Percentiles rank a stretch among this genome's conserved stretches.
phyloP scores from a whole-genome alignment of 164 flowering plant genomes.

The Euptelea pleiosperma region DNA sequence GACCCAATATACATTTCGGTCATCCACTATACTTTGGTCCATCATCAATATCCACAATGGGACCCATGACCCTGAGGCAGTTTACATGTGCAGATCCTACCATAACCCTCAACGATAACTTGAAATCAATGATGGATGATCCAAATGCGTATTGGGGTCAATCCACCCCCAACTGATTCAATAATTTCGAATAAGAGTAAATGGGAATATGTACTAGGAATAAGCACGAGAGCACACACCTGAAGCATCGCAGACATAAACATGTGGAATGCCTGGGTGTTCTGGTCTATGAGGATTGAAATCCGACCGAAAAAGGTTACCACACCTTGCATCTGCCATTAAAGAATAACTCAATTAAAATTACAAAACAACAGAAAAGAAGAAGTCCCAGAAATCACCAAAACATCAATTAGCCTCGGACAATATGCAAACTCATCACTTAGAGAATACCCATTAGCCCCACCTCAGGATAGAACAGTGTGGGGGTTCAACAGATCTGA shows the following conservation, averaged over 20 bases:
- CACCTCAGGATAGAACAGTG: too few relatives aligned
- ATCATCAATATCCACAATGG: too few relatives aligned
- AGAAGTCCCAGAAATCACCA: background rate
- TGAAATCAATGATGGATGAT: too few relatives aligned
- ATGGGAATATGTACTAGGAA: background rate
- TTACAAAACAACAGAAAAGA: background rate
- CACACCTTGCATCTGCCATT: constrained; percentile 84
- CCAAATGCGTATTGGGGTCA: background rate
- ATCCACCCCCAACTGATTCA: background rate
- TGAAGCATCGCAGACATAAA: constrained; percentile 93
- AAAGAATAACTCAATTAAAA: background rate
- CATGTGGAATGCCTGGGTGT: constrained; percentile 94
- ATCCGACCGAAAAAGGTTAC: constrained; percentile 82
- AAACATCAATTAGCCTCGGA: too few relatives aligned
- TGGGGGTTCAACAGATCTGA: too few relatives aligned
- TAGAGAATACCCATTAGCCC: too few relatives aligned
- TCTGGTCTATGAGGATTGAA: constrained; percentile 78
- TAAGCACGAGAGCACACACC: constrained; percentile 33
- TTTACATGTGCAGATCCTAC: too few relatives aligned
- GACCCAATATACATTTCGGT: too few relatives aligned
- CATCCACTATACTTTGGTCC: too few relatives aligned
- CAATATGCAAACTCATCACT: too few relatives aligned
- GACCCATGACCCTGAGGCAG: too few relatives aligned
- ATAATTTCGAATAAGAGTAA: background rate
- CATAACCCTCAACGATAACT: too few relatives aligned